A percentile compares a stretch with the other conserved stretches of the same genome.
Evolutionary conservation across 352 stramenopile genomes (phyloP).

Genomic region (Thraustotheca clavata): DNA sequence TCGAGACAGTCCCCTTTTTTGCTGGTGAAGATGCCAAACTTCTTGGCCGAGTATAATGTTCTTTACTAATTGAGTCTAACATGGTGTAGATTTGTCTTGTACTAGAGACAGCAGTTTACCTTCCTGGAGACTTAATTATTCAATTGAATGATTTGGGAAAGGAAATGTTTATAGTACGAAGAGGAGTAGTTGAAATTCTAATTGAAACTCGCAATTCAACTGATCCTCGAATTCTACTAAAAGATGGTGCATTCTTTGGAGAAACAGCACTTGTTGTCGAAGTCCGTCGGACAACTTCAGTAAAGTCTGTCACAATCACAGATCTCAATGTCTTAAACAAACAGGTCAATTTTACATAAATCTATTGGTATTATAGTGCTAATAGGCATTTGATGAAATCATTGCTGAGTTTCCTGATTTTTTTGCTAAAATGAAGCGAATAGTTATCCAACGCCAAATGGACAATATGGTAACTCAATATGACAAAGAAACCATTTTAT

Average conservation of each 20-base stretch:
- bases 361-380: background rate
- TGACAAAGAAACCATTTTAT: background rate
- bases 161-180: slow-evolving; percentile 84
- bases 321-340: slow-evolving; percentile 76
- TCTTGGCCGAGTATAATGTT: slow-evolving; percentile 64
- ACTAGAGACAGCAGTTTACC: slow-evolving; percentile 65
- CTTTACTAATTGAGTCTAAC: background rate
- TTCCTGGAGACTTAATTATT: slow-evolving; percentile 71
- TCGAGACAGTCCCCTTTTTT: slow-evolving; percentile 75
- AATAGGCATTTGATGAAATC: slow-evolving; percentile 63
- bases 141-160: slow-evolving; percentile 75
- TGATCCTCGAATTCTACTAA: slow-evolving; percentile 46
- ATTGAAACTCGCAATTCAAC: slow-evolving; percentile 21
- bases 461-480: slow-evolving; percentile 68
- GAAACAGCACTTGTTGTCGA: slow-evolving; percentile 73
- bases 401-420: slow-evolving; percentile 71
- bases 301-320: slow-evolving; percentile 68
- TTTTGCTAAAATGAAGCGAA: slow-evolving; percentile 69
- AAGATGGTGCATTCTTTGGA: slow-evolving; percentile 69
- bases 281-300: slow-evolving; percentile 65
- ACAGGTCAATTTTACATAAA: background rate
- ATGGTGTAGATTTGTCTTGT: slow-evolving; percentile 33
- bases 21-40: slow-evolving; percentile 61
- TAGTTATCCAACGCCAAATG: slow-evolving; percentile 69
- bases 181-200: slow-evolving; percentile 70